Percentiles rank a stretch among this genome's conserved stretches.
These are phyloP conservation scores for Trapa incisa DNA, from an alignment of 345 rosid species.

Conservation along the genomic window DNA sequence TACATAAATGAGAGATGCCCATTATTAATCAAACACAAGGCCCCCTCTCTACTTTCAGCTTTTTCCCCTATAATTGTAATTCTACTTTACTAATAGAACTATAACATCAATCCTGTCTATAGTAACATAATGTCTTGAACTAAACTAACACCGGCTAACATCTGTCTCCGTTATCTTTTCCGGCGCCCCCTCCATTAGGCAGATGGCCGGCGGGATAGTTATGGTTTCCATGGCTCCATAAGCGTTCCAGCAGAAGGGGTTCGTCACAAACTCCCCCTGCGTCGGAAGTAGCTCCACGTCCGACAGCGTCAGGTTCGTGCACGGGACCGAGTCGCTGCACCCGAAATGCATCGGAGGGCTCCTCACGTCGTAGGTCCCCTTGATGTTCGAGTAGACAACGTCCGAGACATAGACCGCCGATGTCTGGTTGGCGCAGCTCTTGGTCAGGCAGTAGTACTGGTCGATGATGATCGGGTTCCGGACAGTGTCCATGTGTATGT, in stretches of 20 bases:
- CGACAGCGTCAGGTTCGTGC: conserved; percentile 66
- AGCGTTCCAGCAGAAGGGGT: conserved; percentile 91
- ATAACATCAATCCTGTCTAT: background rate
- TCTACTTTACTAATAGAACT: too few relatives aligned
- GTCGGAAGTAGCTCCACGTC: conserved; percentile 80
- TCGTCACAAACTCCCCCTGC: conserved; percentile 37
- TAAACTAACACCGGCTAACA: conserved; percentile 14
- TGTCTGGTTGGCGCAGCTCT: conserved; percentile 64
- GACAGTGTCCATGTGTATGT: conserved; percentile 74
- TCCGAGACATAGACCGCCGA: conserved; percentile 64
- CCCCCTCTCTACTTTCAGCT: background rate
- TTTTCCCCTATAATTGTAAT: too few relatives aligned
- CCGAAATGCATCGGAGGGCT: conserved; percentile 85
- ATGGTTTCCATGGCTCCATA: conserved; percentile 41
- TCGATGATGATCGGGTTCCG: conserved; percentile 85
- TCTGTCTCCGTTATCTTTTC: conserved; percentile 11
- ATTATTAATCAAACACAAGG: background rate
- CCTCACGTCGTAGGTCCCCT: conserved; percentile 72
- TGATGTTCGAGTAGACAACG: conserved; percentile 55
- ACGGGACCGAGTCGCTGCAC: conserved; percentile 79
- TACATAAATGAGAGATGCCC: background rate
- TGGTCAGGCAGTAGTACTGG: conserved; percentile 75
- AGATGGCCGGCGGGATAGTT: conserved; percentile 25
- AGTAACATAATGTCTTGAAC: background rate
- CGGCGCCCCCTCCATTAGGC: conserved; percentile 27